A percentile compares a stretch with the other conserved stretches of the same genome.
Conservation (phyloP, 148 eudicot species). For the Silene uniflora region DNA sequence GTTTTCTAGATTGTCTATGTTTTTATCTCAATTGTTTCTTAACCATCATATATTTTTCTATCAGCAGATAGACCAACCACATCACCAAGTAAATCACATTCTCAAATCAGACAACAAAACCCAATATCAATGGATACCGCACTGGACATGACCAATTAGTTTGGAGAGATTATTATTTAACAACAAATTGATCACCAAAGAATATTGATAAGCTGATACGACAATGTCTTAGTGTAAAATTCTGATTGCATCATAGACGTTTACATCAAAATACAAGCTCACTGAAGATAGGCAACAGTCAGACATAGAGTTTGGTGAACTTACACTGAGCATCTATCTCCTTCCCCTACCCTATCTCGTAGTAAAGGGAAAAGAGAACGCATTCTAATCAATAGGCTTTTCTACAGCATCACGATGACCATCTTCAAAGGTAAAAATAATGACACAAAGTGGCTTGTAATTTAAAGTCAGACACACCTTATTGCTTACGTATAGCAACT, state of each 20-base stretch:
- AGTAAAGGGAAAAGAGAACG: not conserved
- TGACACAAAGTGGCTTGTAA: not conserved
- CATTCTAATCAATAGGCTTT: not conserved
- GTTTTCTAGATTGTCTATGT: not conserved
- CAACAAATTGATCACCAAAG: not conserved
- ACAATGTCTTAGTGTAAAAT: not conserved
- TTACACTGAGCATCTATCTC: not conserved
- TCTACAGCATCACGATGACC: not conserved
- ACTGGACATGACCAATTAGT: not conserved
- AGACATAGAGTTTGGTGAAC: not conserved
- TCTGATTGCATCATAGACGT: not conserved
- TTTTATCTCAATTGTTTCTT: not conserved
- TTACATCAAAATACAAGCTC: not conserved
- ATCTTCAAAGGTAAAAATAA: not conserved
- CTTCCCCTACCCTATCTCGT: not conserved
- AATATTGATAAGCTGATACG: not conserved
- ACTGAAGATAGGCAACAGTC: not conserved
- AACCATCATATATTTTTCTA: not conserved
- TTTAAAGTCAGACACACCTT: slow-evolving; percentile 49
- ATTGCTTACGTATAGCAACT: slow-evolving; percentile 79
- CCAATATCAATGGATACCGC: not conserved
- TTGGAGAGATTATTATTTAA: not conserved
- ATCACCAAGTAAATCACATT: not conserved
- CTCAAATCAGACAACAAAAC: not conserved
- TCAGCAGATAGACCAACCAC: not conserved